A percentile compares a stretch with the other conserved stretches of the same genome.
Evolutionary conservation across 139 green algal genomes (phyloP).

Genomic region (Pseudopediastrum boryanum): DNA sequence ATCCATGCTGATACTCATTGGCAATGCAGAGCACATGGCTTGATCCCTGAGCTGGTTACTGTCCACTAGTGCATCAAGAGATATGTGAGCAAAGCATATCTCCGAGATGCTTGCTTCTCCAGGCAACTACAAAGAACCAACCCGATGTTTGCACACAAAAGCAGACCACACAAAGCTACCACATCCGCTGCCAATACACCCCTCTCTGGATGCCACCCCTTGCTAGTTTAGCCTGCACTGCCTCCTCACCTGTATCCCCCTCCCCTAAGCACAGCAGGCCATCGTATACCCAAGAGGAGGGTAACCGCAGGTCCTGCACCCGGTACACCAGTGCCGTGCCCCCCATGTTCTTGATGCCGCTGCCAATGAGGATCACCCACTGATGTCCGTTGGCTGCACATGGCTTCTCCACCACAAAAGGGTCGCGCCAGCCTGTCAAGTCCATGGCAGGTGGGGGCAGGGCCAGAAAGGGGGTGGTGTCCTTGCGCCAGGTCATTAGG

Average conservation of each 20-base stretch:
- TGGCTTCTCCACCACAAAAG: constrained; percentile 70
- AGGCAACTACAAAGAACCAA: no score
- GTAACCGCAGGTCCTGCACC: constrained; percentile 14
- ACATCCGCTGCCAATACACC: no score
- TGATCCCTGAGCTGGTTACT: no score
- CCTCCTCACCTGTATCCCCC: constrained; percentile 5
- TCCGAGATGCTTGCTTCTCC: no score
- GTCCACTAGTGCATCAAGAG: no score
- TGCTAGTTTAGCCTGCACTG: background rate
- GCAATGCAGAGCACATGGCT: no score
- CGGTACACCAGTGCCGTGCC: constrained; percentile 52
- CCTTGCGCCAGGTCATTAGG: constrained; percentile 73
- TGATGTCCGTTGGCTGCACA: constrained; percentile 36
- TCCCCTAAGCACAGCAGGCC: constrained; percentile 49
- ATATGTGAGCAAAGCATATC: no score
- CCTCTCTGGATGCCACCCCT: background rate
- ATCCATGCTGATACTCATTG: no score
- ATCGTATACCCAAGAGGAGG: constrained; percentile 46
- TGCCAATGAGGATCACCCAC: constrained; percentile 76
- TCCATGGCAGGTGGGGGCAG: constrained; percentile 67
- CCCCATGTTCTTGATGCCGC: constrained; percentile 41
- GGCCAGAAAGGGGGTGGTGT: constrained; percentile 62
- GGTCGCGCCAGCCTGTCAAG: constrained; percentile 85
- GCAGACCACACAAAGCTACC: no score
- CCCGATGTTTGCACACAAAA: no score